Base-by-base conservation (phyloP, 148 eudicot genomes). In the Fallopia convolvulus region DNA sequence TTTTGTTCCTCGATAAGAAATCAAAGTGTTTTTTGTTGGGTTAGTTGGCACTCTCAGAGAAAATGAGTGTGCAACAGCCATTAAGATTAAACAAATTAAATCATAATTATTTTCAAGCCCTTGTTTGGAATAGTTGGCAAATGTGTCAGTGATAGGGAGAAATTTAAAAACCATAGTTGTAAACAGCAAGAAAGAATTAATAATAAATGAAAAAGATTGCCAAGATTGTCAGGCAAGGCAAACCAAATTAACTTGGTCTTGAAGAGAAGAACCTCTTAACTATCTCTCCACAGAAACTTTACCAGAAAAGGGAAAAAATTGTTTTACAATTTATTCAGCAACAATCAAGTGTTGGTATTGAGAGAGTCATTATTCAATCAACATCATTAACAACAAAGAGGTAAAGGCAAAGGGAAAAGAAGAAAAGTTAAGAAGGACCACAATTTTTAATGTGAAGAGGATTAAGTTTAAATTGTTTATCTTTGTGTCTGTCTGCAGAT, bases 1-100 rank as follows among this genome's bases (percentile, higher is more conserved):
- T 20, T 20, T 41, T 44, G 47, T 44, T 44, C 47, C 47, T 44
- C 47, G 8, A 44, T 26, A 61, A 61, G 15, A 61, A 61, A 61
- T 61, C 70, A 61, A 61, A 61, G 70, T 61, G 70, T 61, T 61
- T 61, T 13, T 30, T 61, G 70, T 61, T 61, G 68, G 68, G 33
- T 60, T 60, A 26, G 68, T 60, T 60, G 70, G 36, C 70, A 26
- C 66, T 68, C n/a, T 68, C 3, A 58, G 20, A 36, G 46, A 36
- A 68, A 11, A 15, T 68, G 44, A 68, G 44, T 68, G 72, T 68
- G 72, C 44, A 68, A 68, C 72, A 36, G 44, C 72, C 33, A 66
- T 8, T 4, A 1, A 66, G 1, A 0, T 18, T 55, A 55, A 55
- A 55, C 23, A 55, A 55, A 5, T 20, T n/a, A 55, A 36, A 36